A percentile compares a stretch with the other conserved stretches of the same genome.
phyloP scores from a whole-genome alignment of 2,329 filamentous ascomycete species.

The Didymella pomorum region DNA sequence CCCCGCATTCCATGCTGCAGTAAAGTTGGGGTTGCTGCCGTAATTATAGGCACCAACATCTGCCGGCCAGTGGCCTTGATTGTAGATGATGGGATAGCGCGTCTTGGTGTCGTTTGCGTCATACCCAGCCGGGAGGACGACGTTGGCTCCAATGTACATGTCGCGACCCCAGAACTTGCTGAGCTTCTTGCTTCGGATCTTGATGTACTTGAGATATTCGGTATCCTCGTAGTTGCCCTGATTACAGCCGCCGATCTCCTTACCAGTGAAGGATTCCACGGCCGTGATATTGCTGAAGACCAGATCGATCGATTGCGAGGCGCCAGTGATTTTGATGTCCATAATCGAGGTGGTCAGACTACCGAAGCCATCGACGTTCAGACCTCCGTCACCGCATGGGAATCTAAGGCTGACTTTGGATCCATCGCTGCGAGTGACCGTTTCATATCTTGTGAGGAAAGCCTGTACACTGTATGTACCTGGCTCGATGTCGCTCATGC shows the following conservation, averaged over 20 bases:
- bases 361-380: conserved; percentile 42
- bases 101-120: conserved; percentile 38
- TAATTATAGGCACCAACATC: conserved; percentile 36
- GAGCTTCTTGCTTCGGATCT: conserved; percentile 50
- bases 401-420: conserved; percentile 48
- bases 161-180: conserved; percentile 50
- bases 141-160: conserved; percentile 50
- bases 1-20: conserved; percentile 44
- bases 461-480: conserved; percentile 49
- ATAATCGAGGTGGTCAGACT: conserved; percentile 38
- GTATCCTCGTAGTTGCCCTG: conserved; percentile 53
- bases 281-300: conserved; percentile 42
- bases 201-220: conserved; percentile 45
- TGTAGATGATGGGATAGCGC: conserved; percentile 49
- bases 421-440: conserved; percentile 47
- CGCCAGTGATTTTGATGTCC: conserved; percentile 39
- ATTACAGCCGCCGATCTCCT: conserved; percentile 49
- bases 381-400: conserved; percentile 49
- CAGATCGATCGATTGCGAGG: conserved; percentile 41
- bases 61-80: conserved; percentile 46
- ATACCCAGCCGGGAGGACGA: conserved; percentile 49
- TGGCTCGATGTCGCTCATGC: conserved; percentile 39
- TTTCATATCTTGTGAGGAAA: conserved; percentile 49
- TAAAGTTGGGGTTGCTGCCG: conserved; percentile 26
- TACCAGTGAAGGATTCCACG: conserved; percentile 37